Base-by-base conservation (phyloP, 2,329 filamentous ascomycete genomes). In the Alternaria postmessia region DNA sequence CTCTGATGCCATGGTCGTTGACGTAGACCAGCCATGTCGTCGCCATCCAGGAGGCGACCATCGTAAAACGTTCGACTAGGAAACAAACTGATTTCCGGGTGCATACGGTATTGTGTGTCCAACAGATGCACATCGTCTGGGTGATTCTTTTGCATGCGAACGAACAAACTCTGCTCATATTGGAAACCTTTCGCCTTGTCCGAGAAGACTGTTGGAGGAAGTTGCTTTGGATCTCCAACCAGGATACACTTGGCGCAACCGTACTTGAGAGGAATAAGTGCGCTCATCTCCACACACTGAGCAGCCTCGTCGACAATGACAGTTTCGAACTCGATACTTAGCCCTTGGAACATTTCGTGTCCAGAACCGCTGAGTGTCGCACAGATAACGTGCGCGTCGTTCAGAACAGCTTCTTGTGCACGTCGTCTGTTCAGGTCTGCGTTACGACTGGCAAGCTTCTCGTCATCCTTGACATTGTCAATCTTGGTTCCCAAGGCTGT, bases 61-160 rank as follows among this genome's bases (percentile, higher is more conserved):
- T 98, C 93, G 80, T 99, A 99, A 81, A 99, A 99, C 52, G 94
- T 90, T 68, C 86, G 83, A 77, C 93, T 97, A 1, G 96, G 95
- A 78, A 97, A 99, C 53, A 84, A 79, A 78, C 93, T 97, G 76
- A 99, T 99, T 68, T 95, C 92, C 0, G 96, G 95, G 80, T 99
- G 95, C 96, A 99, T 99, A 80, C 95, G 95, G 77, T 99, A 99
- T 75, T 99, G 95, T 57, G 91, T 95, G 75, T 98, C 94, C n/a
- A 99, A 87, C 26, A 99, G 85, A 81, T 99, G 94, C 16, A 99
- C 89, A 66, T 96, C 91, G 32, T 91, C 84, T 1, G 93, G 92
- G 70, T 94, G 90, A 65, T 97, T 97, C 71, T 89, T 89, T 76
- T 98, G 95, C 94, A 99, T 99, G 34, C 95, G 91, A 54, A 98